A percentile compares a stretch with the other conserved stretches of the same genome.
Evolutionary conservation across 2,329 filamentous ascomycete species (phyloP).

Genomic region (Xylariaceae sp.): DNA sequence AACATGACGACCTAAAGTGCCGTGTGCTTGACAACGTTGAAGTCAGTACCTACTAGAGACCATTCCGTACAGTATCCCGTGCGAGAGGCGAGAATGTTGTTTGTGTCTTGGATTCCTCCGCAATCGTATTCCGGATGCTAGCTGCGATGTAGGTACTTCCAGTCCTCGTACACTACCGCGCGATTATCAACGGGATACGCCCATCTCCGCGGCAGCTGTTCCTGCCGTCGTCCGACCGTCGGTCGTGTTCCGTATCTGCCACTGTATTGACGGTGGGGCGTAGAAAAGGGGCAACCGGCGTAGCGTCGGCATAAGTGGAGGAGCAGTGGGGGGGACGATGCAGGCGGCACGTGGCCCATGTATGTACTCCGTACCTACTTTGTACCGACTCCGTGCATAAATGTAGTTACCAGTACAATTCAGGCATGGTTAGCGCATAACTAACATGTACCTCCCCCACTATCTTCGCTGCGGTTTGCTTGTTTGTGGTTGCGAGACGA

Average conservation of each 20-base stretch:
- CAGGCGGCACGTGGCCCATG: not conserved
- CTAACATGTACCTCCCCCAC: conserved; percentile 1
- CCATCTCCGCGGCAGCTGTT: no score
- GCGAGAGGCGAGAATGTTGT: no score
- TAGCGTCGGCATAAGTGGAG: not conserved
- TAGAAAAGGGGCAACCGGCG: not conserved
- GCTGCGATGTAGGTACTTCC: no score
- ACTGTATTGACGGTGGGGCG: not conserved
- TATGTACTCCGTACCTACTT: not conserved
- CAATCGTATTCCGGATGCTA: no score
- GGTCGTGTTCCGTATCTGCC: no score
- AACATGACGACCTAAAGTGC: not conserved
- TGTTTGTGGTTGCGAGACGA: conserved; percentile 1
- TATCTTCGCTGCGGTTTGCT: not conserved
- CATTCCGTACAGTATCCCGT: no score
- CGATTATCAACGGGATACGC: no score
- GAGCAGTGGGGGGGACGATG: not conserved
- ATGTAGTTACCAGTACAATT: not conserved
- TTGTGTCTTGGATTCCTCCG: no score
- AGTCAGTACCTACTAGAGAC: no score
- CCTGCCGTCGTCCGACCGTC: no score
- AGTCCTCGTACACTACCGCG: no score
- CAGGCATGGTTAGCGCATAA: not conserved
- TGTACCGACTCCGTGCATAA: not conserved
- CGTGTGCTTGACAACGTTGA: no score